These are phyloP conservation scores for Powellomyces hirtus DNA, from an alignment of 192 early-diverging fungal species.

Conservation along the genomic window DNA sequence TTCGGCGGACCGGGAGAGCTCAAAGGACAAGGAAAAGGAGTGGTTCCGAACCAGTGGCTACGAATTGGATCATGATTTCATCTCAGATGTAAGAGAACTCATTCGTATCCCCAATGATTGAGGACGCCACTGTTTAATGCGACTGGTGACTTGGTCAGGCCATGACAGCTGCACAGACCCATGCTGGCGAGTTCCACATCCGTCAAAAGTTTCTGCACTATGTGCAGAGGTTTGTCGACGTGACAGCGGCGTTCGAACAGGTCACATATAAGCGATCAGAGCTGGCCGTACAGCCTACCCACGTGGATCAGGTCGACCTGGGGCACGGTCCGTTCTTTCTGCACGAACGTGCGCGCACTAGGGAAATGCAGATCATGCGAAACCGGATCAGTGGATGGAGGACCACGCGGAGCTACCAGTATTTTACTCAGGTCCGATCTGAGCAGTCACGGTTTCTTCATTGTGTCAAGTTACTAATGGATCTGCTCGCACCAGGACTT, in stretches of 20 bases:
- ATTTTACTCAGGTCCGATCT: conserved; percentile 54
- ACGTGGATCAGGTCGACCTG: conserved; percentile 45
- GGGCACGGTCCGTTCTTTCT: conserved; percentile 71
- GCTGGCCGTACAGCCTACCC: conserved; percentile 41
- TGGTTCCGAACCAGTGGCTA: conserved; percentile 30
- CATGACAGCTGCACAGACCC: conserved; percentile 75
- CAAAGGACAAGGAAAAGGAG: conserved; percentile 35
- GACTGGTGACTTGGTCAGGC: conserved; percentile 41
- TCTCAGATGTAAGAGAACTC: conserved; percentile 17
- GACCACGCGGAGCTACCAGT: conserved; percentile 71
- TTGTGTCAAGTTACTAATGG: no score
- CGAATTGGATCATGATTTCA: conserved; percentile 39
- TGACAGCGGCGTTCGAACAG: conserved; percentile 75
- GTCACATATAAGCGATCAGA: conserved; percentile 61
- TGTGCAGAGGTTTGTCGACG: conserved; percentile 77
- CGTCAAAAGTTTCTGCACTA: conserved; percentile 87
- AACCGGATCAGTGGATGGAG: conserved; percentile 88
- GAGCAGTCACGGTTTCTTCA: not conserved
- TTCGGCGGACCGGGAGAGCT: not conserved
- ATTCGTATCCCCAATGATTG: not conserved
- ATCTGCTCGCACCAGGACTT: no score
- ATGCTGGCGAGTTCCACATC: conserved; percentile 83
- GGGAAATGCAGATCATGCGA: conserved; percentile 71
- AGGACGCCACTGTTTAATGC: not conserved
- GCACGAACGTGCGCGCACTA: conserved; percentile 61